Percentiles rank a stretch among this genome's conserved stretches.
phyloP scores from a whole-genome alignment of 441 rosid species.

The Jatropha podagrica region DNA sequence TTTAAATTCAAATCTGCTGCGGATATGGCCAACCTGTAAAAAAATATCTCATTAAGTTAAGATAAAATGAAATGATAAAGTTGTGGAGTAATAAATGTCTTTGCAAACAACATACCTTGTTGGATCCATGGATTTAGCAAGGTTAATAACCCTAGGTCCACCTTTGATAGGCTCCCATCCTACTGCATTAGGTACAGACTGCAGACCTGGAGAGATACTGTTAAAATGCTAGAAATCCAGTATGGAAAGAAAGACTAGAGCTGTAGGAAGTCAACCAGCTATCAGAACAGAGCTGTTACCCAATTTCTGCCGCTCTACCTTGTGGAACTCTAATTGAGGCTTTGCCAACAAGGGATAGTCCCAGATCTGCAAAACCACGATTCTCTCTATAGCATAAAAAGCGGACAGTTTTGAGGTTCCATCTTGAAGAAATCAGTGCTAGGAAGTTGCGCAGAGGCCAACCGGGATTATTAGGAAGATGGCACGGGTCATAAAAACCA shows the following conservation, averaged over 20 bases:
- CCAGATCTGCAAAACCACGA: conserved; percentile 86
- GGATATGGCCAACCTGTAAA: conserved; percentile 72
- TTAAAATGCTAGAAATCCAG: conserved; percentile 13
- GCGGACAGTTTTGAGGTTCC: conserved; percentile 65
- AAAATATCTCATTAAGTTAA: conserved; percentile 17
- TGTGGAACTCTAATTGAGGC: conserved; percentile 55
- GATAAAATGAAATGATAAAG: conserved; percentile 5
- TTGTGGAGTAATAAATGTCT: conserved; percentile 12
- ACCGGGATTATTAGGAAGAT: conserved; percentile 86
- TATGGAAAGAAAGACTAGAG: conserved; percentile 3
- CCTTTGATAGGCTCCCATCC: conserved; percentile 95
- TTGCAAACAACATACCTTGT: conserved; percentile 44
- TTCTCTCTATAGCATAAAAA: conserved; percentile 88
- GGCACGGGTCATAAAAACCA: conserved; percentile 92
- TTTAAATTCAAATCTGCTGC: conserved; percentile 95
- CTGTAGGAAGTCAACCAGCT: conserved; percentile 17
- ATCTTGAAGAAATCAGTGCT: conserved; percentile 66
- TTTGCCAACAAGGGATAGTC: conserved; percentile 79
- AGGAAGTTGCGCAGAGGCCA: conserved; percentile 97
- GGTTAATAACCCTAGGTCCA: conserved; percentile 69
- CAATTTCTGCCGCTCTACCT: conserved; percentile 54
- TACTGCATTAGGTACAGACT: conserved; percentile 59
- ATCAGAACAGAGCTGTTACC: conserved; percentile 34
- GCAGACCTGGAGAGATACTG: conserved; percentile 35
- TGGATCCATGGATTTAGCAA: conserved; percentile 95